Evolutionary conservation across 371 early-diverging fungal genomes (phyloP).

Genomic region (Mucor racemosus): DNA sequence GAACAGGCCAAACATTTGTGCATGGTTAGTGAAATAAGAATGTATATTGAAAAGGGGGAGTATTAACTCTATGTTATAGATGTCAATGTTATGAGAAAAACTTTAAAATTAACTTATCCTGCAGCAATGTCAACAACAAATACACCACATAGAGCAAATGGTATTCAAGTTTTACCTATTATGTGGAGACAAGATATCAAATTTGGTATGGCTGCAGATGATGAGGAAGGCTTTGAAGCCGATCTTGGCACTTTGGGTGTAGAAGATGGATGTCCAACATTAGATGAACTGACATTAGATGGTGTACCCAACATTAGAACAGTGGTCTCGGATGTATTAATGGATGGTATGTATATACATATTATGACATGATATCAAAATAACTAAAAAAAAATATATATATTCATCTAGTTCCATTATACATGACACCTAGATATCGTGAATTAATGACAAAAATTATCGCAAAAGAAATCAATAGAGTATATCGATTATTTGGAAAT

Average conservation of each 20-base stretch:
- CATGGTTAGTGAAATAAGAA: conserved; percentile 52
- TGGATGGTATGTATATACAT: conserved; percentile 64
- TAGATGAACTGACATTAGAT: conserved; percentile 79
- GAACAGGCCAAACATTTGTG: conserved; percentile 73
- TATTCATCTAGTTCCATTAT: conserved; percentile 65
- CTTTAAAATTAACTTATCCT: conserved; percentile 61
- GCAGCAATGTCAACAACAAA: conserved; percentile 31
- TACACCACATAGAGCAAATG: conserved; percentile 41
- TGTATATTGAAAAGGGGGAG: background rate
- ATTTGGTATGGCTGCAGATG: conserved; percentile 69
- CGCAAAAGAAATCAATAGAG: conserved; percentile 73
- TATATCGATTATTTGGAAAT: conserved; percentile 67
- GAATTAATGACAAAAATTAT: conserved; percentile 80
- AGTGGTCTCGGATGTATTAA: conserved; percentile 79
- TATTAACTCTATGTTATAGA: conserved; percentile 42
- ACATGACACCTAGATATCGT: conserved; percentile 82
- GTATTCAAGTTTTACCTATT: conserved; percentile 82
- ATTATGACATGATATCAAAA: background rate
- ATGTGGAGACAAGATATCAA: conserved; percentile 82
- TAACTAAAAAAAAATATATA: background rate
- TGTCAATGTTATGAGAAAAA: conserved; percentile 71
- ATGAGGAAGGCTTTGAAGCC: conserved; percentile 49
- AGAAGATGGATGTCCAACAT: conserved; percentile 66
- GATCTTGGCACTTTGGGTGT: conserved; percentile 60
- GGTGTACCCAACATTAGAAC: conserved; percentile 83